phyloP scores from a whole-genome alignment of 2,329 filamentous ascomycete species.

The Stachybotrys elegans region DNA sequence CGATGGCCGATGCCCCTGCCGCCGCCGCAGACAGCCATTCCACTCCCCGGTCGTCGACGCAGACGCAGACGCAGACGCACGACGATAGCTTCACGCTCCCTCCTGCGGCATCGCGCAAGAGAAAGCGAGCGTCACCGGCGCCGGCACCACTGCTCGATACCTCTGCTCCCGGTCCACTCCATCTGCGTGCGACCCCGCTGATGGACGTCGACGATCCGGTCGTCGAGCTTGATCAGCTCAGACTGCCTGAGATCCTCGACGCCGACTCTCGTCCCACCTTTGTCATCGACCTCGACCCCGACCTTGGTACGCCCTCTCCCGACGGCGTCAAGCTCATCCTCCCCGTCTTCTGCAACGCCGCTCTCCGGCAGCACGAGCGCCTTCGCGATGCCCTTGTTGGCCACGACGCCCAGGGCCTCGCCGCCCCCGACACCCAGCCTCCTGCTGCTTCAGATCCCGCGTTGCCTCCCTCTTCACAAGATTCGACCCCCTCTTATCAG shows the following conservation, averaged over 20 bases:
- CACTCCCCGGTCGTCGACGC: too few relatives aligned
- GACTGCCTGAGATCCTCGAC: slow-evolving; percentile 41
- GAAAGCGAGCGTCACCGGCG: not conserved
- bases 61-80: not conserved
- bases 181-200: too few relatives aligned
- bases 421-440: not conserved
- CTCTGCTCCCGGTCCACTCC: too few relatives aligned
- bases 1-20: not conserved
- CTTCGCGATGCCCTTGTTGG: slow-evolving; percentile 24
- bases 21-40: too few relatives aligned
- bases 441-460: not conserved
- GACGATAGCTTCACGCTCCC: not conserved
- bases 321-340: slow-evolving; percentile 16
- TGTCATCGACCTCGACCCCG: slow-evolving; percentile 31
- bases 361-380: slow-evolving; percentile 26
- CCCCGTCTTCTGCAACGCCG: slow-evolving; percentile 30
- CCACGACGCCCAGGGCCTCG: slow-evolving; percentile 1
- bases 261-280: slow-evolving; percentile 32
- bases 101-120: not conserved
- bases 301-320: slow-evolving; percentile 11
- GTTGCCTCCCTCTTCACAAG: not conserved
- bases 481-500: slow-evolving; percentile 18
- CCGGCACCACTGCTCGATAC: not conserved
- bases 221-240: slow-evolving; percentile 20
- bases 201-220: slow-evolving; percentile 10